These are phyloP conservation scores for Fusarium dimerum DNA, from an alignment of 2,329 filamentous ascomycete species.

Conservation along the genomic window DNA sequence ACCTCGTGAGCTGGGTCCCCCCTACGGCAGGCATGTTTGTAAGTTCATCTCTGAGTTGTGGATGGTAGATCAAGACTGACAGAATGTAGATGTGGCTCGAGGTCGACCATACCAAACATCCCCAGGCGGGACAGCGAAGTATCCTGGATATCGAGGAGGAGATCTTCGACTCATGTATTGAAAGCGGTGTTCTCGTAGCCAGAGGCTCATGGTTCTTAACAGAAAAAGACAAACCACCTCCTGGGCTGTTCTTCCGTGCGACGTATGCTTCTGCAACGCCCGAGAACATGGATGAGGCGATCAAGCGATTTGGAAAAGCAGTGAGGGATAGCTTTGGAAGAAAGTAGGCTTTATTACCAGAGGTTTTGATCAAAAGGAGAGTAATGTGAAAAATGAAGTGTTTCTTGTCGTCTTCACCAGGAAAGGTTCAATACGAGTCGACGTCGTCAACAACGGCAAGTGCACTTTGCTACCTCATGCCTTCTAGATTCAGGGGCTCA, in stretches of 20 bases:
- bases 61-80: not conserved
- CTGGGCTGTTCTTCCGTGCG: constrained; percentile 80
- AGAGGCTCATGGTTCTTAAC: constrained; percentile 91
- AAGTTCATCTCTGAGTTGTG: constrained; percentile 40
- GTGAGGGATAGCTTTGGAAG: constrained; percentile 59
- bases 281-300: constrained; percentile 70
- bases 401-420: too few relatives aligned
- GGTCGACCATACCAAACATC: constrained; percentile 67
- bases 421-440: too few relatives aligned
- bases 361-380: not conserved
- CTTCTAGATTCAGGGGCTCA: too few relatives aligned
- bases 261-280: constrained; percentile 83
- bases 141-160: constrained; percentile 77
- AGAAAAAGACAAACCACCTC: constrained; percentile 59
- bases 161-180: constrained; percentile 77
- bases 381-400: not conserved
- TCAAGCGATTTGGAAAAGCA: constrained; percentile 73
- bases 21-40: constrained; percentile 95
- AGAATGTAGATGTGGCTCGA: constrained; percentile 67
- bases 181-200: constrained; percentile 76
- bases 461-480: too few relatives aligned
- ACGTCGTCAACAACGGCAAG: too few relatives aligned
- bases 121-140: constrained; percentile 52
- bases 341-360: constrained; percentile 19
- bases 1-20: constrained; percentile 76